These are phyloP conservation scores for Botryotinia calthae DNA, from an alignment of 2,329 filamentous ascomycete species.

Conservation along the genomic window DNA sequence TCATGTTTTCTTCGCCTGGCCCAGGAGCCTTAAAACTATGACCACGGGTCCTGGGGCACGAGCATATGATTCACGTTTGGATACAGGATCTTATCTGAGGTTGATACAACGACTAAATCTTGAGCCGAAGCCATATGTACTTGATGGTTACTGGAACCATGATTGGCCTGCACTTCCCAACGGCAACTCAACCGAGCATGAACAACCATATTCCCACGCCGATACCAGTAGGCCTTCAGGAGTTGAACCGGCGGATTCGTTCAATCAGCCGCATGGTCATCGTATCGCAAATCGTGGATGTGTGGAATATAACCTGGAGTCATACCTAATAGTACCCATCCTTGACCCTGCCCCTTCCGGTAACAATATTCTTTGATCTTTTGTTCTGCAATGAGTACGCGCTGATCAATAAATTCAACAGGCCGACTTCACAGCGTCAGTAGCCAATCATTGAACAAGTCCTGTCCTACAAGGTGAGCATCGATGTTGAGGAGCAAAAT, in stretches of 20 bases:
- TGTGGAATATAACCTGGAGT: too few species aligned
- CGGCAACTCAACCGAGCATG: neutral
- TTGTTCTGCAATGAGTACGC: neutral
- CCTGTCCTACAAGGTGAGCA: neutral
- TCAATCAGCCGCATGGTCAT: neutral
- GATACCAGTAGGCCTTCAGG: too few species aligned
- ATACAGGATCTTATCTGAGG: neutral
- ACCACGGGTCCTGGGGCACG: neutral
- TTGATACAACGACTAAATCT: conserved; percentile 10
- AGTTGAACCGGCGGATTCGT: too few species aligned
- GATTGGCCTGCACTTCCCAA: neutral
- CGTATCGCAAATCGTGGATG: neutral
- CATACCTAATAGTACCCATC: neutral
- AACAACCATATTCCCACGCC: too few species aligned
- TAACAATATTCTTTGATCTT: neutral
- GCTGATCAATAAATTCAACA: neutral
- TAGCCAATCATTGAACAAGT: neutral
- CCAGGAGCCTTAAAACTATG: neutral
- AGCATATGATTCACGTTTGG: neutral
- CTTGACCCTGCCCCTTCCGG: neutral
- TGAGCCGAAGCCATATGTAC: neutral
- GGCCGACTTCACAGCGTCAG: neutral
- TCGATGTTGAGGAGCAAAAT: neutral
- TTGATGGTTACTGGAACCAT: neutral
- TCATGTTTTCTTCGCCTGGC: neutral